Base-by-base conservation (phyloP, 2,329 filamentous ascomycete genomes). In the Westerdykella ornata region DNA sequence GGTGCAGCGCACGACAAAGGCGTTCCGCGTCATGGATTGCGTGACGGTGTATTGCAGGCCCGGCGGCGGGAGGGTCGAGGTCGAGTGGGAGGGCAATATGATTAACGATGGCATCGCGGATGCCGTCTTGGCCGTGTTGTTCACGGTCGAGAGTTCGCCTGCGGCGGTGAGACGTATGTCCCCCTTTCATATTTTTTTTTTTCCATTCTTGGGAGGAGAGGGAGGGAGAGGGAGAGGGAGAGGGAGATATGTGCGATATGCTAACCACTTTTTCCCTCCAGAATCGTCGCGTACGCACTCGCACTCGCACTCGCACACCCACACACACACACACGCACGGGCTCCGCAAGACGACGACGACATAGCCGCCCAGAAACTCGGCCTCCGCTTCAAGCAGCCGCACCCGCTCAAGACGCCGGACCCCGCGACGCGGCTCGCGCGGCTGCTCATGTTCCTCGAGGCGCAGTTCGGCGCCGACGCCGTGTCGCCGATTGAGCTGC, bases 51-150 rank as follows among this genome's bases (percentile, higher is more conserved):
- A 82, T 15, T 88, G 92, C 66, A 77, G 77, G 48, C 77, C 73
- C 47, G 82, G 80, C 51, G n/a, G n/a, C 8, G 85, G 89, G 42
- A 83, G 92, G 59, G 78, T 96, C 5, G 88, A 94, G 63, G 73
- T 97, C 2, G 88, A 95, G 67, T 98, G 92, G 92, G 90, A 97
- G 64, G 92, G 89, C 43, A 98, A 97, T 63, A 85, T 95, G 71
- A 82, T 96, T 59, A 98, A 97, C 64, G 92, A 98, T 60, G 87
- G 88, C 46, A 94, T 98, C 57, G 92, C 92, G n/a, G 92, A 98
- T 67, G 88, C 92, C 13, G 85, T 97, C 41, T 87, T 97, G 75
- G 88, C 88, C 1, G 88, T 96, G 2, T 75, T 98, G 9, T 81
- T 95, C 54, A 89, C 85, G 0, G 86, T 95, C 16, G 92, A 98